Evolutionary conservation across 2,329 filamentous ascomycete genomes (phyloP), one percentile per base, ranked within the genome.

Genomic region (Pochonia chlamydosporia): DNA sequence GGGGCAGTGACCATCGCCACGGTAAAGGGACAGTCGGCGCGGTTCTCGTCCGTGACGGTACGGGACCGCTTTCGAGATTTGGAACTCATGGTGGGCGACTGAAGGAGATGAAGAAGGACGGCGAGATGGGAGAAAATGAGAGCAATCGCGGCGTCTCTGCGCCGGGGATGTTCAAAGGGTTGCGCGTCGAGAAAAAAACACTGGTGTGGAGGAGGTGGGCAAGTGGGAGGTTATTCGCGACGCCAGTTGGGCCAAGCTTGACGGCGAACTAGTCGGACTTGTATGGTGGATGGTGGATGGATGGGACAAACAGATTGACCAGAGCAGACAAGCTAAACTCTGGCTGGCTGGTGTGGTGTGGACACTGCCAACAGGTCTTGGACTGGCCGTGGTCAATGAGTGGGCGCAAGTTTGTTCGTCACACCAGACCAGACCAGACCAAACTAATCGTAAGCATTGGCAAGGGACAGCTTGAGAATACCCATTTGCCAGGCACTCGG

Each of bases 11-110:
- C 55, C 48, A 59, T 58, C 37, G 58, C 52, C 44, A 79, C 68
- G 33, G 60, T 63, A 50, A 79, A 81, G 10, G 76, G 76, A 52
- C 77, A 81, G 54, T 81, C 77, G 58, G 78, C 78, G 54, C 75
- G 71, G 53, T 67, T 72, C 54, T 78, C 76, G 49, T 76, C 71
- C 48, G 63, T 56, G 44, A 74, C 68, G 46, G 68, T 60, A 56
- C 74, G 73, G 50, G 74, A 71, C 54, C 78, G 73, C 65, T 81
- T 81, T 55, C 72, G 69, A 52, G 72, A 55, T 53, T 59, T 65
- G 47, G 56, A 51, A 44, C 54, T 59, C 59, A 58, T 61, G 25
- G 39, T 35, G 47, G 53, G 35, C 24, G 45, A n/a, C 8, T 36
- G 14, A 20, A 11, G 24, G 40, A 37, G 44, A 28, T 35, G 48